A percentile compares a stretch with the other conserved stretches of the same genome.
phyloP scores from a whole-genome alignment of 768 basidiomycete species.

The Macrolepiota albuminosa region DNA sequence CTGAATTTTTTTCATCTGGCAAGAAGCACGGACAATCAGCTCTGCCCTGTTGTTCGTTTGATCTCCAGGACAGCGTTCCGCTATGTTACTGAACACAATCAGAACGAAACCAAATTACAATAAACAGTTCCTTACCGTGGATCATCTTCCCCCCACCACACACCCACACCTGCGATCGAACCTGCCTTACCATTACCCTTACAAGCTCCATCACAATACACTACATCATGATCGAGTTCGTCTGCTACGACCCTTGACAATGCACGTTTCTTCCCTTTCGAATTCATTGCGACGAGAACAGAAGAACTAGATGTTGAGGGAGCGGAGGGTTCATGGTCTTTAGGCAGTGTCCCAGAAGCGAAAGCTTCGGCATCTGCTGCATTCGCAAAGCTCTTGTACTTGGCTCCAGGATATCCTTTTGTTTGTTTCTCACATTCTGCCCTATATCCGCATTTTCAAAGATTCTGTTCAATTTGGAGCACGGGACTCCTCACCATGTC shows the following conservation, averaged over 20 bases:
- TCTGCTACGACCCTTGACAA: slow-evolving; percentile 23
- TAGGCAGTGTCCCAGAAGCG: slow-evolving; percentile 21
- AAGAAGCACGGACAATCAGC: slow-evolving; percentile 54
- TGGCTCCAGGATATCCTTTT: slow-evolving; percentile 56
- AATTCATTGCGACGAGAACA: not conserved
- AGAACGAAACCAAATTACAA: not conserved
- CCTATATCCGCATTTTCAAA: slow-evolving; percentile 37
- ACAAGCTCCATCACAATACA: slow-evolving; percentile 88
- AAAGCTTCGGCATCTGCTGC: slow-evolving; percentile 56
- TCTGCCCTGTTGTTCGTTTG: slow-evolving; percentile 92
- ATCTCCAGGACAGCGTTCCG: slow-evolving; percentile 76
- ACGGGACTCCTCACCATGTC: slow-evolving; percentile 49
- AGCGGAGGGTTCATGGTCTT: not conserved
- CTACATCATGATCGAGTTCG: slow-evolving; percentile 39
- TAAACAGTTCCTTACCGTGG: slow-evolving; percentile 36
- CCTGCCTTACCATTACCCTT: slow-evolving; percentile 70
- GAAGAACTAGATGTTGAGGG: not conserved
- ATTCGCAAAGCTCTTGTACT: slow-evolving; percentile 63
- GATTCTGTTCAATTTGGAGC: slow-evolving; percentile 1
- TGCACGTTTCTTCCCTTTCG: slow-evolving; percentile 31
- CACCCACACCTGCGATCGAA: slow-evolving; percentile 77
- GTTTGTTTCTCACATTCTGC: slow-evolving; percentile 66
- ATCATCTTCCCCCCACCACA: slow-evolving; percentile 80
- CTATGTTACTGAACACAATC: slow-evolving; percentile 56
- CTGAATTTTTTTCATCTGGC: not conserved